A percentile compares a stretch with the other conserved stretches of the same genome.
These are phyloP conservation scores for Linderniella brevidens DNA, from an alignment of 257 asterid species.

Conservation along the genomic window DNA sequence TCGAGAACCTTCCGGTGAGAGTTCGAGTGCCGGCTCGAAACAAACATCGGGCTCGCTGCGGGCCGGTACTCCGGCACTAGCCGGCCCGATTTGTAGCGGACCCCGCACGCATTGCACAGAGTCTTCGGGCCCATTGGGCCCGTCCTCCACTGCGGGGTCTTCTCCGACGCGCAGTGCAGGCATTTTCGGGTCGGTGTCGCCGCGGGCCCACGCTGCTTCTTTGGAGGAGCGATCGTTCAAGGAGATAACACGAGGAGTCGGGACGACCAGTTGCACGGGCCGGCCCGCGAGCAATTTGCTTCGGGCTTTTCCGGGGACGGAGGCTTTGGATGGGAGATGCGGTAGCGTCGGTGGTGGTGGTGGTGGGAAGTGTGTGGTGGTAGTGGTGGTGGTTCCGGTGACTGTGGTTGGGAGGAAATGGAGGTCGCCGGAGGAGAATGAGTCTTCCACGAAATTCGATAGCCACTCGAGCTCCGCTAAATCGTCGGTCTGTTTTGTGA, in stretches of 20 bases:
- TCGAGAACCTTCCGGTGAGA: slow-evolving; percentile 94
- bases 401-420: slow-evolving; percentile 38
- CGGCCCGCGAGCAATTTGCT: slow-evolving; percentile 92
- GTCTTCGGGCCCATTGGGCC: slow-evolving; percentile 97
- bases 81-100: slow-evolving; percentile 85
- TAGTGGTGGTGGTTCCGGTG: slow-evolving; percentile 19
- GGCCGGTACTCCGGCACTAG: slow-evolving; percentile 92
- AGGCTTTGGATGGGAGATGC: slow-evolving; percentile 33
- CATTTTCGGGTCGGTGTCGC: slow-evolving; percentile 57
- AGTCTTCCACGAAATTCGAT: slow-evolving; percentile 87
- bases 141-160: slow-evolving; percentile 94
- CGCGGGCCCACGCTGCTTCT: slow-evolving; percentile 16
- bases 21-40: slow-evolving; percentile 67
- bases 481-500: slow-evolving; percentile 74
- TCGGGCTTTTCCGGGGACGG: slow-evolving; percentile 87
- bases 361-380: slow-evolving; percentile 20
- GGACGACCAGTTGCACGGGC: slow-evolving; percentile 88
- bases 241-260: slow-evolving; percentile 41
- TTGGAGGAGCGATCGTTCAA: slow-evolving; percentile 22
- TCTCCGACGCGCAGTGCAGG: slow-evolving; percentile 84
- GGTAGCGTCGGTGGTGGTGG: too few relatives aligned
- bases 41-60: slow-evolving; percentile 79
- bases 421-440: slow-evolving; percentile 75
- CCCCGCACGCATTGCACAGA: slow-evolving; percentile 87
- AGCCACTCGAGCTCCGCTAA: slow-evolving; percentile 97